These are phyloP conservation scores for Nemania sp. DNA, from an alignment of 2,329 filamentous ascomycete species.

Conservation along the genomic window DNA sequence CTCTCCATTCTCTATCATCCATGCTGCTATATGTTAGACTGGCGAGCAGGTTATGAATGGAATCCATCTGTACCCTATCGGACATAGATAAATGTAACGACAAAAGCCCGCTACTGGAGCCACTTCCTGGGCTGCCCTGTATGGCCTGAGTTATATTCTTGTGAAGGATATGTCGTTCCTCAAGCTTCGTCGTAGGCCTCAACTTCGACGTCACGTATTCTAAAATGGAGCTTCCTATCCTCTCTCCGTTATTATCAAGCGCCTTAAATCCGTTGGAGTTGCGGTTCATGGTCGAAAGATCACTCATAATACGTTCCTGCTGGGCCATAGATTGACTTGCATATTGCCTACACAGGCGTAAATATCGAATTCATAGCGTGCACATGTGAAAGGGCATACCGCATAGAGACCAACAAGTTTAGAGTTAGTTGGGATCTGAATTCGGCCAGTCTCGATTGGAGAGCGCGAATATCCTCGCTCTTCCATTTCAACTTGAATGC, in stretches of 20 bases:
- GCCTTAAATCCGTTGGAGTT: not conserved
- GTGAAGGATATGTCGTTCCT: not conserved
- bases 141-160: not conserved
- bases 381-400: not conserved
- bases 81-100: not conserved
- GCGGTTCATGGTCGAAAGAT: not conserved
- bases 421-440: not conserved
- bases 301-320: not conserved
- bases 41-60: not conserved
- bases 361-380: not conserved
- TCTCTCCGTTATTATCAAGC: not conserved
- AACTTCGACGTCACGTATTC: not conserved
- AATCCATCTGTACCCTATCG: not conserved
- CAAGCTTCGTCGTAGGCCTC: not conserved
- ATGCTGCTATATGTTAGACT: not conserved
- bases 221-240: not conserved
- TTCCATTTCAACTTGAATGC: not conserved
- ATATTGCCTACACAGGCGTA: not conserved
- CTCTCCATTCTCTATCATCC: not conserved
- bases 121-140: not conserved
- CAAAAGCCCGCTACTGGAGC: not conserved
- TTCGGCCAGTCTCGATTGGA: not conserved
- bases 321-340: not conserved
- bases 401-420: not conserved
- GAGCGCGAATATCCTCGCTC: conserved; percentile 1